Evolutionary conservation across 495 filamentous ascomycete genomes (phyloP).

Genomic region (Talaromyces stipitatus): DNA sequence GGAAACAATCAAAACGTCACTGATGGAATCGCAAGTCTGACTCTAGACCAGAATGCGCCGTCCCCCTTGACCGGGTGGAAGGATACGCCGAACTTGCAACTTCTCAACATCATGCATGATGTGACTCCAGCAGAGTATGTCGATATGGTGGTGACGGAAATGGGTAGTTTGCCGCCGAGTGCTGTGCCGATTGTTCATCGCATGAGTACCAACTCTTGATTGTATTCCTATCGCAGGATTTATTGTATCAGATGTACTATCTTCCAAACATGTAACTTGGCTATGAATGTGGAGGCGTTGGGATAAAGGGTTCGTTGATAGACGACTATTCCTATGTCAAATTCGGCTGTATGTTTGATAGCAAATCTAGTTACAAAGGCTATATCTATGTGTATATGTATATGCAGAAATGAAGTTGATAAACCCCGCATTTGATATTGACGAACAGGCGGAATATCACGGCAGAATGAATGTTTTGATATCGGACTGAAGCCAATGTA

Average conservation of each 20-base stretch:
- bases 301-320: not conserved
- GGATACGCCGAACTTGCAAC: slow-evolving; percentile 55
- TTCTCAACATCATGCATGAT: slow-evolving; percentile 86
- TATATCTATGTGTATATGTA: no score
- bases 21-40: slow-evolving; percentile 17
- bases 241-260: slow-evolving; percentile 47
- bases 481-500: no score
- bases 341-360: not conserved
- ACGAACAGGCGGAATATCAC: not conserved
- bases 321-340: not conserved
- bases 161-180: slow-evolving; percentile 78
- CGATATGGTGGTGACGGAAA: slow-evolving; percentile 83
- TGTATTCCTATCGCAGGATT: no score
- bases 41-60: slow-evolving; percentile 7
- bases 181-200: slow-evolving; percentile 56
- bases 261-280: not conserved
- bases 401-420: not conserved
- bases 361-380: not conserved
- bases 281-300: not conserved
- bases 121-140: slow-evolving; percentile 88
- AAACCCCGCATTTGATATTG: not conserved
- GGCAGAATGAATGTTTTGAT: slow-evolving; percentile 3
- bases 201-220: slow-evolving; percentile 38
- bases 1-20: slow-evolving; percentile 12
- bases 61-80: slow-evolving; percentile 50